Conservation (phyloP, 768 basidiomycete genomes). For the Coprinellus aureogranulatus region DNA sequence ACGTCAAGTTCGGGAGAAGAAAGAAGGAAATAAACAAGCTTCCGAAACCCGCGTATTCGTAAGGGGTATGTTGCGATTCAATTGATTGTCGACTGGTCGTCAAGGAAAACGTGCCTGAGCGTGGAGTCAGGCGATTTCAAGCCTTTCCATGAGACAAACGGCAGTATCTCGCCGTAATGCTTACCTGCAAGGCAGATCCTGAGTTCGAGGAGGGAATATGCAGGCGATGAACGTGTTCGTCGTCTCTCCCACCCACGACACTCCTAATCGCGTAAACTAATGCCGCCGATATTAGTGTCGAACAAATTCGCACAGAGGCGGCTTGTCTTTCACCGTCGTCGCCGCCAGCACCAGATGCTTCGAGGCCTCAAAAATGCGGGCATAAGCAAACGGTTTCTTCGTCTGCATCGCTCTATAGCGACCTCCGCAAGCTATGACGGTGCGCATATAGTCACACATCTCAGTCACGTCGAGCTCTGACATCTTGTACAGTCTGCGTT, state of each 20-base stretch:
- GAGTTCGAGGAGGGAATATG: no score
- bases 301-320: neutral
- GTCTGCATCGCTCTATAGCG: neutral
- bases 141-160: neutral
- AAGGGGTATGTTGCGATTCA: neutral
- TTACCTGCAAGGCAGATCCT: no score
- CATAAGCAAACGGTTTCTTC: neutral
- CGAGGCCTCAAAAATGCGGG: conserved; percentile 1
- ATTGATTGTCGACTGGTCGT: conserved; percentile 2
- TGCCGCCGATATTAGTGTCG: neutral
- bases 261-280: neutral
- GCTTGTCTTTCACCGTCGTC: neutral
- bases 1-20: neutral
- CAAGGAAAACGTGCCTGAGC: neutral
- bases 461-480: neutral
- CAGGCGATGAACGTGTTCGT: neutral
- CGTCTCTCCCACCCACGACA: neutral
- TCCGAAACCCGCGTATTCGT: no score
- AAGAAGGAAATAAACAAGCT: no score
- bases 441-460: neutral
- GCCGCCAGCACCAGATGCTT: neutral
- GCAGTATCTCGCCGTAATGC: no score
- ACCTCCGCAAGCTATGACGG: conserved; percentile 6
- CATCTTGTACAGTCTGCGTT: conserved; percentile 56
- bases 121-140: neutral